Evolutionary conservation across 2,329 filamentous ascomycete genomes (phyloP), one percentile per base, ranked within the genome.

Genomic region (Tolypocladium tropicale): DNA sequence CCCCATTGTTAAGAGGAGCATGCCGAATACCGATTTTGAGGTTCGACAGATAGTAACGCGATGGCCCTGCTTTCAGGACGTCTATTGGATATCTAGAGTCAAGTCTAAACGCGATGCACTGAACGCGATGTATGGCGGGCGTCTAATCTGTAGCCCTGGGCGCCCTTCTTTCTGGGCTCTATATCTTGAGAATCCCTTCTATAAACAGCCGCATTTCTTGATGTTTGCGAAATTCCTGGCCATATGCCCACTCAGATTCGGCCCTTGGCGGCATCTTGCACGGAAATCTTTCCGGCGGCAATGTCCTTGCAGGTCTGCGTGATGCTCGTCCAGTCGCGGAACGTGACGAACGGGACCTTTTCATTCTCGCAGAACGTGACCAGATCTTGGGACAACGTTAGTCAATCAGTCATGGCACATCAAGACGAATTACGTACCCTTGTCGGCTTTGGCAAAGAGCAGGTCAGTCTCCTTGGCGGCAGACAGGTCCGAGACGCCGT

Each of bases 391-490:
- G 7, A 2, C 18, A 56, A 46, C 21, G 52, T 62, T 32, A 65
- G 59, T 32, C 56, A 33, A 36, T 50, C n/a, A 21, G 10, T 1
- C 21, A 50, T 30, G n/a, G 6, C 39, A 43, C 50, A 18, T 12
- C 1, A 18, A n/a, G 16, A 46, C 25, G 32, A n/a, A 51, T 14
- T 37, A 66, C 78, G 64, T 75, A 90, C 88, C 89, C 70, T 90
- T 85, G 25, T 90, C 93, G 61, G 88, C 86, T 79, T 96, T 96
- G 54, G 93, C 93, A 67, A 97, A 97, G 37, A 97, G 78, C 55
- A 97, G 74, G 70, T 97, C 91, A 2, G 92, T 96, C 77, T 97
- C 92, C 64, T 88, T 85, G 3, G 94, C 93, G 10, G 93, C 94
- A 30, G 89, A 95, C 54, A 97, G 78, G 69, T 97, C 93, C 3